These are phyloP conservation scores for Nyctanthes arbortristis DNA, from an alignment of 257 asterid species.

Conservation along the genomic window DNA sequence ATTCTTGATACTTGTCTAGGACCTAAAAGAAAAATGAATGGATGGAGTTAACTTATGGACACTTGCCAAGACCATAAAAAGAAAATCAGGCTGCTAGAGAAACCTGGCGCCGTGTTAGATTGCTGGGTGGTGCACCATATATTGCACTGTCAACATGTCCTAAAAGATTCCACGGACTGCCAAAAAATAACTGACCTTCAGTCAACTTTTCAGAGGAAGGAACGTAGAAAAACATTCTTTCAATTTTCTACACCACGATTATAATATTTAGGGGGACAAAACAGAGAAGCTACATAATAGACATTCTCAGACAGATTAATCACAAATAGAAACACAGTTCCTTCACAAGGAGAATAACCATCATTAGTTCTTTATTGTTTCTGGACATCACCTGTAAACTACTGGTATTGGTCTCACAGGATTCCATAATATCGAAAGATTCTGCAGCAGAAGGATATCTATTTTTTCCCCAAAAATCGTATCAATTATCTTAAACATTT, in stretches of 20 bases:
- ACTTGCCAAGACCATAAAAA: slow-evolving; percentile 1
- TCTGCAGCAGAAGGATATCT: neutral
- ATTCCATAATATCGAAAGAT: too few species aligned
- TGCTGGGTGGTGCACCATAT: slow-evolving; percentile 69
- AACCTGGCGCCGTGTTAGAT: slow-evolving; percentile 85
- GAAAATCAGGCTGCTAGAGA: slow-evolving; percentile 14
- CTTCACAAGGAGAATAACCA: neutral
- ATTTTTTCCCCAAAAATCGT: too few species aligned
- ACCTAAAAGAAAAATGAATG: slow-evolving; percentile 45
- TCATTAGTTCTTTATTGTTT: neutral
- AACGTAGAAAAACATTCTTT: slow-evolving; percentile 4
- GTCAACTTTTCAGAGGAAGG: slow-evolving; percentile 24
- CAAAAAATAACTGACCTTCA: slow-evolving; percentile 29
- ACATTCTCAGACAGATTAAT: neutral
- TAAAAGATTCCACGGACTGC: slow-evolving; percentile 86
- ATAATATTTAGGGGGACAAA: neutral
- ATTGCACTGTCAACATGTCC: slow-evolving; percentile 81
- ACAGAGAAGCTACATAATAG: neutral
- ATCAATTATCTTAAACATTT: neutral
- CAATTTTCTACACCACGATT: neutral
- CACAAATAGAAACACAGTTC: neutral
- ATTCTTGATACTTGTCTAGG: slow-evolving; percentile 74
- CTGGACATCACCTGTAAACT: too few species aligned
- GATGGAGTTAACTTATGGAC: slow-evolving; percentile 6
- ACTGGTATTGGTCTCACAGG: too few species aligned